Conservation (phyloP, 2,329 filamentous ascomycete species). For the Penicillium sp. region DNA sequence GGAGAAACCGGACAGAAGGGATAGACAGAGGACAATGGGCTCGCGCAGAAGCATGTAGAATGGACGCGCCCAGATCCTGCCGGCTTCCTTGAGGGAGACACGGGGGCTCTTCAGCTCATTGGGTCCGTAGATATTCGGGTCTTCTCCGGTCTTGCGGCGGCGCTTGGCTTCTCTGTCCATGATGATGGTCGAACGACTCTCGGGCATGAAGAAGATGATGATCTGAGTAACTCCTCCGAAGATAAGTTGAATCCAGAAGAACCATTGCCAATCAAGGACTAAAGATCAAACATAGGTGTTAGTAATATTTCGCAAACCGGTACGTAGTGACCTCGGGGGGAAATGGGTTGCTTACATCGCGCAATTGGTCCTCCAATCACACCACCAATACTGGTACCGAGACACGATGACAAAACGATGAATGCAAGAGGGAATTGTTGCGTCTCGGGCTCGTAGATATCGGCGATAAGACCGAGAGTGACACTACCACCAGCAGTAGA, state of each 20-base stretch:
- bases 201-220: conserved; percentile 51
- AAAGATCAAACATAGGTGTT: background rate
- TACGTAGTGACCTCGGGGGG: background rate
- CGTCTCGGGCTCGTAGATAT: conserved; percentile 53
- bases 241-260: conserved; percentile 60
- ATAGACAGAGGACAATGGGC: conserved; percentile 67
- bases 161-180: conserved; percentile 58
- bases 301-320: background rate
- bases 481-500: conserved; percentile 60
- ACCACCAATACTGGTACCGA: conserved; percentile 51
- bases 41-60: conserved; percentile 71
- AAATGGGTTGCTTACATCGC: conserved; percentile 13
- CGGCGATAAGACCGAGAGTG: conserved; percentile 58
- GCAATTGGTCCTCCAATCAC: conserved; percentile 52
- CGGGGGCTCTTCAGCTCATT: conserved; percentile 48
- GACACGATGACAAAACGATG: conserved; percentile 53
- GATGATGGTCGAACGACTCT: conserved; percentile 56
- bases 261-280: conserved; percentile 52
- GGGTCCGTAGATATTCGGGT: conserved; percentile 64
- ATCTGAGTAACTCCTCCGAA: conserved; percentile 52
- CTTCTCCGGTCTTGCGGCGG: conserved; percentile 48
- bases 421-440: conserved; percentile 57
- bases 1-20: conserved; percentile 67
- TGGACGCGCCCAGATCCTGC: conserved; percentile 57
- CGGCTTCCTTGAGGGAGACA: conserved; percentile 42